These are phyloP conservation scores for Pseudonitzschia pungens DNA, from an alignment of 108 stramenopile genomes.

Conservation along the genomic window DNA sequence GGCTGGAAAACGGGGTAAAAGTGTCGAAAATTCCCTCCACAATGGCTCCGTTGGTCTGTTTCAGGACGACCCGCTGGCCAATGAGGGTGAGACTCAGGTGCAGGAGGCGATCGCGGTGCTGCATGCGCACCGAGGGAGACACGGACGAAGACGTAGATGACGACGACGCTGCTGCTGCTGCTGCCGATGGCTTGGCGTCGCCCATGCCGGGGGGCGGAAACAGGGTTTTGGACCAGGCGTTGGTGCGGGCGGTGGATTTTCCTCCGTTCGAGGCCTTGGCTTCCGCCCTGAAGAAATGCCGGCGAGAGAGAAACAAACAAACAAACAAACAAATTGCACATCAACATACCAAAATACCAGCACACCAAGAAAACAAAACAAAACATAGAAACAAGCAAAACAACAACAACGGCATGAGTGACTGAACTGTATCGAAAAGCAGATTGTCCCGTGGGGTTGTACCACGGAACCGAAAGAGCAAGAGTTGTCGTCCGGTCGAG, in stretches of 20 bases:
- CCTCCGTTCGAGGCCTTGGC: background rate
- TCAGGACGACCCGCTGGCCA: slow-evolving; percentile 59
- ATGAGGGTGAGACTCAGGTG: slow-evolving; percentile 62
- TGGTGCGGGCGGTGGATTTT: slow-evolving; percentile 28
- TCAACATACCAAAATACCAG: no score
- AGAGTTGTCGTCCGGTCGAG: no score
- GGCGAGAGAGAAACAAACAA: no score
- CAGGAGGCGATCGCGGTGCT: slow-evolving; percentile 63
- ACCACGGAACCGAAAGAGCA: no score
- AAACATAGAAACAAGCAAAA: background rate
- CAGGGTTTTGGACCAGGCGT: slow-evolving; percentile 31
- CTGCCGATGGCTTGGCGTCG: slow-evolving; percentile 12
- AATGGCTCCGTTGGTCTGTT: slow-evolving; percentile 55
- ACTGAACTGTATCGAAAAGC: background rate
- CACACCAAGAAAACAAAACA: no score
- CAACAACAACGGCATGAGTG: background rate
- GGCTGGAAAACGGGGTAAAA: slow-evolving; percentile 58
- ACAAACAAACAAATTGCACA: background rate
- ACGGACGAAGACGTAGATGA: background rate
- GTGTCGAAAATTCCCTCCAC: slow-evolving; percentile 78
- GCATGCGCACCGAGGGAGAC: background rate
- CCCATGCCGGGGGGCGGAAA: slow-evolving; percentile 56
- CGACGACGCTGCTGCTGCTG: slow-evolving; percentile 21
- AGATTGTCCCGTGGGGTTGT: background rate
- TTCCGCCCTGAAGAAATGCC: no score